Evolutionary conservation across 2,329 filamentous ascomycete genomes (phyloP), one percentile per base, ranked within the genome.

Genomic region (Aspergillus sergii): DNA sequence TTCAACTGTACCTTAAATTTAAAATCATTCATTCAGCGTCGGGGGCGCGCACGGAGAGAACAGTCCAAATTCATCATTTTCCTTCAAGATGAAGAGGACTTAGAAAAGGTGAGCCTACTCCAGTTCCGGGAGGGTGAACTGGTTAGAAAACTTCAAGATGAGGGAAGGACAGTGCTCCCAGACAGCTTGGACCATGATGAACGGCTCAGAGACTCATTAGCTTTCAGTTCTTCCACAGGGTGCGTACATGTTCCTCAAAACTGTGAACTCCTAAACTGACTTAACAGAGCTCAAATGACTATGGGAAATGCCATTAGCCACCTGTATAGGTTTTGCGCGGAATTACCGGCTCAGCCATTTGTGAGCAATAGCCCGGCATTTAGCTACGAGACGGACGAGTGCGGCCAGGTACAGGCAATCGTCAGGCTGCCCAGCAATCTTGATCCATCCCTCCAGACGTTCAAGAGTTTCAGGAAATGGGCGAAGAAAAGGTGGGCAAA

Each of bases 1-100:
- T 61, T 58, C 16, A 26, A 58, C 55, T 21, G 16, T 32, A 12
- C 54, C 7, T 32, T 36, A 9, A 61, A 57, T 21, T 11, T 61
- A 19, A 61, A 61, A 32, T 57, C 59, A 4, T 53, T 61, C 28
- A 61, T 61, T 43, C 59, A 61, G 26, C 30, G 59, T 1, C 28
- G 59, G 43, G 59, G 59, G 23, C 53, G 59, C 23, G 59, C 54
- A 11, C 56, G 56, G 12, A 14, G 9, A 39, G 5, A 56, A 34
- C n/a, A 19, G 8, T 56, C 53, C 4, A 56, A 21, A 14, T 56
- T 56, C 12, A 11, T 28, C 4, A 21, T 56, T 28, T 41, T 41
- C 6, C 34, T 56, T 12, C 16, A 14, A n/a, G 21, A 56, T 41
- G 23, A 19, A 26, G 23, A 48, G 8, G 45, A 16, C 2, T 2